phyloP scores from a whole-genome alignment of 192 early-diverging fungal genomes.

The Backusella psychrophila region DNA sequence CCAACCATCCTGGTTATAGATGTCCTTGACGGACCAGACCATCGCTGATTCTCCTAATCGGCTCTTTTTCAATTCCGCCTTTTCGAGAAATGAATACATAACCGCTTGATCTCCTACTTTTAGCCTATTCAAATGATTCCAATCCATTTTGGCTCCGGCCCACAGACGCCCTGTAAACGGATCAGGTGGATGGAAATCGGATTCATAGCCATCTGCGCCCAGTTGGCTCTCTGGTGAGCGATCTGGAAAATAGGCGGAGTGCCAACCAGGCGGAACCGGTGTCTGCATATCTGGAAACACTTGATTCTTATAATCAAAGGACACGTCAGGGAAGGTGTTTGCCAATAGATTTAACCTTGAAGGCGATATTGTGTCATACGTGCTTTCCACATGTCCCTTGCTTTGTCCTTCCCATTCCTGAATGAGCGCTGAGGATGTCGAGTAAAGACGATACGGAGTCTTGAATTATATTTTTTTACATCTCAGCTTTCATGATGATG shows the following conservation, averaged over 20 bases:
- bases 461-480: neutral
- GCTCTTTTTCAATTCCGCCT: constrained; percentile 54
- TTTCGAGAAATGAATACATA: constrained; percentile 56
- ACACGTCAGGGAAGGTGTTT: constrained; percentile 31
- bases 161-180: constrained; percentile 83
- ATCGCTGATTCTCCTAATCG: constrained; percentile 62
- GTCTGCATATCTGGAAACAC: constrained; percentile 41
- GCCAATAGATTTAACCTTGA: constrained; percentile 36
- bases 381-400: neutral
- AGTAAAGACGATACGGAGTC: neutral
- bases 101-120: constrained; percentile 57
- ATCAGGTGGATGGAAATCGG: constrained; percentile 69
- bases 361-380: constrained; percentile 14
- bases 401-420: neutral
- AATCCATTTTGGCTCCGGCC: constrained; percentile 77
- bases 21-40: constrained; percentile 64
- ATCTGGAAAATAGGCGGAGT: constrained; percentile 80
- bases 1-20: constrained; percentile 59
- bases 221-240: constrained; percentile 63
- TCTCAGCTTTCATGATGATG: neutral
- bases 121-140: constrained; percentile 56
- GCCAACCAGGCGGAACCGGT: constrained; percentile 66
- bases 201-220: constrained; percentile 79
- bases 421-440: neutral
- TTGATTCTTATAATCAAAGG: neutral